Evolutionary conservation across 495 filamentous ascomycete species (phyloP).

Genomic region (Tirmania nivea): DNA sequence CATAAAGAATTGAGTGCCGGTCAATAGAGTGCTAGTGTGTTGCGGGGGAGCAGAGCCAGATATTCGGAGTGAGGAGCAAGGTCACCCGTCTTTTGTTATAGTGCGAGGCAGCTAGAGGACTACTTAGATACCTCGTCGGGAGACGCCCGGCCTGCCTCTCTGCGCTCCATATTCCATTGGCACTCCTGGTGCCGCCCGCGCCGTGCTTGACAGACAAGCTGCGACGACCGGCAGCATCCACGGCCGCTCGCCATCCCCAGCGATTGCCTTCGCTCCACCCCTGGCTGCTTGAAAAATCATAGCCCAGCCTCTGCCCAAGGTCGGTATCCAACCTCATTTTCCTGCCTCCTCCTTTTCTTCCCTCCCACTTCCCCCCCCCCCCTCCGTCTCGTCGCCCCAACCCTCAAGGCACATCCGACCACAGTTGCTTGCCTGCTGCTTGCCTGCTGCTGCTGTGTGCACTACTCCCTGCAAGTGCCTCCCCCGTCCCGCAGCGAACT

Average conservation of each 20-base stretch:
- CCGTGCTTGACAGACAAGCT: constrained; percentile 11
- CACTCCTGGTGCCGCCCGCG: constrained; percentile 7
- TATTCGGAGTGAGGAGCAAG: too few species aligned
- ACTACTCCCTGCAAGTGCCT: constrained; percentile 19
- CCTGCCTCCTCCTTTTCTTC: background rate
- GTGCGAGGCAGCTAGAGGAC: too few species aligned
- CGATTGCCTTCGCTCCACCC: background rate
- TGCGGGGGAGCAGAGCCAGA: too few species aligned
- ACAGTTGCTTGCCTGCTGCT: too few species aligned
- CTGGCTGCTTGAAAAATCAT: background rate
- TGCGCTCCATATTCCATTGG: background rate
- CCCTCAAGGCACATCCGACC: too few species aligned
- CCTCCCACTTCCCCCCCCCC: background rate
- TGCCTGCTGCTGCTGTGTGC: constrained; percentile 10
- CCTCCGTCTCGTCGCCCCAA: too few species aligned
- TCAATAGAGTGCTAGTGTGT: too few species aligned
- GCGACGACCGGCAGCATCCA: constrained; percentile 1
- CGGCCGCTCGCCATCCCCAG: constrained; percentile 3
- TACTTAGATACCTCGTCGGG: too few species aligned
- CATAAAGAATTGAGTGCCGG: too few species aligned
- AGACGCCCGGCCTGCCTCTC: too few species aligned
- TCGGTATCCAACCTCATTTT: background rate
- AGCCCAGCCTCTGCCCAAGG: background rate
- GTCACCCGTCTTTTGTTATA: too few species aligned
- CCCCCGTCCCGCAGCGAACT: constrained; percentile 18